These are phyloP conservation scores for Populus trichocarpa DNA, from an alignment of 441 rosid species.

Conservation along the genomic window DNA sequence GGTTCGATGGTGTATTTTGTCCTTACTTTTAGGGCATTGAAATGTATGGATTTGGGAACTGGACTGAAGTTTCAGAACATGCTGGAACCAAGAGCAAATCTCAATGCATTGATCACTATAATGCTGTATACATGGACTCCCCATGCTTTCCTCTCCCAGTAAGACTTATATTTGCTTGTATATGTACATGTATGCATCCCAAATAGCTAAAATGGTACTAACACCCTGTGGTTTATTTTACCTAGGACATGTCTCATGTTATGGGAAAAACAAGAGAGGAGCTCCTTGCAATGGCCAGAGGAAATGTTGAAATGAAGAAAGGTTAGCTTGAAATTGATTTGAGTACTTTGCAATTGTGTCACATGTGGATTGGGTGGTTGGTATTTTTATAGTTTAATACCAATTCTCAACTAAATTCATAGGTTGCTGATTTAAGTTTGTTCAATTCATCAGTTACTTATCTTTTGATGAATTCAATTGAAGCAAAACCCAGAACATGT, in stretches of 20 bases:
- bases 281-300: slow-evolving; percentile 85
- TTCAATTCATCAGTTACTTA: background rate
- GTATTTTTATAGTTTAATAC: background rate
- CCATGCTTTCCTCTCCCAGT: slow-evolving; percentile 86
- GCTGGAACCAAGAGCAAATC: slow-evolving; percentile 80
- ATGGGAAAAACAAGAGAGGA: slow-evolving; percentile 86
- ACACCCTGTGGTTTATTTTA: slow-evolving; percentile 7
- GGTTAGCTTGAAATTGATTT: slow-evolving; percentile 38
- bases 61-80: slow-evolving; percentile 90
- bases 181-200: background rate
- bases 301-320: slow-evolving; percentile 42
- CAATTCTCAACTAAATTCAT: background rate
- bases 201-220: slow-evolving; percentile 1
- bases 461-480: background rate
- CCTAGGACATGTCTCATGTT: slow-evolving; percentile 81
- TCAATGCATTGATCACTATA: slow-evolving; percentile 75
- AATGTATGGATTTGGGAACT: slow-evolving; percentile 94
- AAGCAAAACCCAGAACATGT: background rate
- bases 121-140: slow-evolving; percentile 77
- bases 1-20: slow-evolving; percentile 14
- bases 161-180: slow-evolving; percentile 21
- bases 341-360: background rate
- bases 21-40: slow-evolving; percentile 71
- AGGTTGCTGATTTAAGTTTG: slow-evolving; percentile 1
- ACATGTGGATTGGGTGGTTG: background rate